phyloP scores from a whole-genome alignment of 129 eudicot genomes.

The Ambrosia trifida region DNA sequence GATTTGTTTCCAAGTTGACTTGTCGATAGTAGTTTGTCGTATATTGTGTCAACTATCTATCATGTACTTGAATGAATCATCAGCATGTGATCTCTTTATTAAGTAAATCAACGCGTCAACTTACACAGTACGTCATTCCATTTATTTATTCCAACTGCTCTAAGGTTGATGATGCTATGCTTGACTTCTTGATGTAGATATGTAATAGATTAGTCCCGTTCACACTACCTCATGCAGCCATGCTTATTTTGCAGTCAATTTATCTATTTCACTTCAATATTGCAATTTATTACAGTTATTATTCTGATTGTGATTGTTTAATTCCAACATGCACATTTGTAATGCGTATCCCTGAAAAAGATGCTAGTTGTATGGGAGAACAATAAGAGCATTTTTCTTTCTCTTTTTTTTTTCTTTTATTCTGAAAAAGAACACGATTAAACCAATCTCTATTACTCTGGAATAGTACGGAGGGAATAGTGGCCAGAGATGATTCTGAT shows the following conservation, averaged over 20 bases:
- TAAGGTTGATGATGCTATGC: constrained; percentile 9
- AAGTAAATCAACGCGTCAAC: background rate
- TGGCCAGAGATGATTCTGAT: background rate
- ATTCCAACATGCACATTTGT: background rate
- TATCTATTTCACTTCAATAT: background rate
- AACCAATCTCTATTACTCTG: background rate
- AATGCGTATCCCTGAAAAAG: background rate
- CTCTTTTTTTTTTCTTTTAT: background rate
- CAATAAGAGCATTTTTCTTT: background rate
- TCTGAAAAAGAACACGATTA: background rate
- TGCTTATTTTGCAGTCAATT: background rate
- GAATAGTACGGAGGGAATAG: background rate
- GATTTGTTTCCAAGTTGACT: constrained; percentile 21
- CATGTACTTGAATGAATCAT: background rate
- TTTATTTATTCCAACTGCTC: background rate
- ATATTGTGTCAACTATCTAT: constrained; percentile 19
- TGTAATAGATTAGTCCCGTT: background rate
- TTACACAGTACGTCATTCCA: background rate
- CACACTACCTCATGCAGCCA: background rate
- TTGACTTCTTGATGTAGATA: background rate
- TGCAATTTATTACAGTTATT: background rate
- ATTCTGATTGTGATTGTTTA: background rate
- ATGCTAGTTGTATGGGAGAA: background rate
- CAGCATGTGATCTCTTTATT: background rate
- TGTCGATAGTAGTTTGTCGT: constrained; percentile 10